Percentiles rank a stretch among this genome's conserved stretches.
Conservation (phyloP, 306 rosid genomes). For the Neltuma alba region DNA sequence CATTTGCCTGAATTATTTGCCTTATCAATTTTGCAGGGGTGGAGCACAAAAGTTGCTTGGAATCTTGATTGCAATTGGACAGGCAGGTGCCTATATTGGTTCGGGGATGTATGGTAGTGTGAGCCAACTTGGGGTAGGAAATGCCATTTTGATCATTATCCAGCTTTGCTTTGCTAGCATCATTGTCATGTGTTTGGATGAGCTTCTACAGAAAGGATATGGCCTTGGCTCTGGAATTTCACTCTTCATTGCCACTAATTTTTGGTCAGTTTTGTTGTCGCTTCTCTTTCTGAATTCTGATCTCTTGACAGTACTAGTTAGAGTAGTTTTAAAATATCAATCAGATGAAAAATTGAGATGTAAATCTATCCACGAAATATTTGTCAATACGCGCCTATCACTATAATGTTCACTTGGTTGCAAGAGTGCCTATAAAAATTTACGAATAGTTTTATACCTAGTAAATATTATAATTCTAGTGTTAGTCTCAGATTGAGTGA, state of each 20-base stretch:
- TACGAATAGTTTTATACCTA: too few species aligned
- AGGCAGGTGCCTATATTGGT: conserved; percentile 79
- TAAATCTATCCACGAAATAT: too few species aligned
- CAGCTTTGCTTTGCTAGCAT: conserved; percentile 83
- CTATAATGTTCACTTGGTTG: too few species aligned
- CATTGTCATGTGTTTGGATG: conserved; percentile 78
- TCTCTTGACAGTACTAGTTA: not conserved
- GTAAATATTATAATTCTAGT: too few species aligned
- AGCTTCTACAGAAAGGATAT: conserved; percentile 83
- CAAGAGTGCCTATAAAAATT: too few species aligned
- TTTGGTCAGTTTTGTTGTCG: conserved; percentile 53
- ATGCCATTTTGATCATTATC: conserved; percentile 72
- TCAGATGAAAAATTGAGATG: too few species aligned
- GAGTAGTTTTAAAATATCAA: too few species aligned
- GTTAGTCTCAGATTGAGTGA: too few species aligned
- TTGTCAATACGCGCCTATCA: too few species aligned
- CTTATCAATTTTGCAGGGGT: conserved; percentile 40
- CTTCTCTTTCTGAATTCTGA: not conserved
- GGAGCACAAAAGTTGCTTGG: conserved; percentile 81
- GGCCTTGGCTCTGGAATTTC: conserved; percentile 86
- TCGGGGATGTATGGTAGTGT: conserved; percentile 88
- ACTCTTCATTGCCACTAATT: conserved; percentile 75
- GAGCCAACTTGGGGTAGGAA: conserved; percentile 82
- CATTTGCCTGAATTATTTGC: not conserved
- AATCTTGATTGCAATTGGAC: conserved; percentile 77